Percentiles rank a stretch among this genome's conserved stretches.
phyloP scores from a whole-genome alignment of 805 yeast genomes.

The Zygoascus bituminiphila region DNA sequence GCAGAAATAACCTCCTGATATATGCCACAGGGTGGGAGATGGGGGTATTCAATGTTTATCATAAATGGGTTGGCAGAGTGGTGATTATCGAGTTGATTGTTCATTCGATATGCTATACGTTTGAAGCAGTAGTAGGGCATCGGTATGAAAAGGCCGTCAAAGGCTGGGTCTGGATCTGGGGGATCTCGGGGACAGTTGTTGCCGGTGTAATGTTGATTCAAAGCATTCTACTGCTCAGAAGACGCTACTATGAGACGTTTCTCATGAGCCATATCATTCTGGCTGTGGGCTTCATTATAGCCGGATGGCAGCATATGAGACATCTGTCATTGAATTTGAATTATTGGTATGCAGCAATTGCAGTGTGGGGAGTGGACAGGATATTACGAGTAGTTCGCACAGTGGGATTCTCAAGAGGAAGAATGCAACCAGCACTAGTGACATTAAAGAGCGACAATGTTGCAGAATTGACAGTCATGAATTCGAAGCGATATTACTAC shows the following conservation, averaged over 20 bases:
- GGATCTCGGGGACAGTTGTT: constrained; percentile 35
- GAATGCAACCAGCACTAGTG: constrained; percentile 23
- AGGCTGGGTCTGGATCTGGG: constrained; percentile 26
- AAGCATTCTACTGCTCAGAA: constrained; percentile 44
- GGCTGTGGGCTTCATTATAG: constrained; percentile 44
- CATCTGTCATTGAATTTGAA: constrained; percentile 34
- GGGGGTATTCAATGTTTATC: constrained; percentile 53
- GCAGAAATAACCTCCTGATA: constrained; percentile 62
- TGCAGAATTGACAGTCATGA: constrained; percentile 20
- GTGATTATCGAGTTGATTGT: constrained; percentile 41
- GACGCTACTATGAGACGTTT: constrained; percentile 50
- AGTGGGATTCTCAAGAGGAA: constrained; percentile 35
- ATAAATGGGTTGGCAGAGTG: constrained; percentile 53
- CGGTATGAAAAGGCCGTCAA: constrained; percentile 2
- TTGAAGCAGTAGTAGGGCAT: constrained; percentile 26
- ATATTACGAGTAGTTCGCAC: constrained; percentile 48
- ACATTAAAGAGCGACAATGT: constrained; percentile 12
- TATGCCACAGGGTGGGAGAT: constrained; percentile 54
- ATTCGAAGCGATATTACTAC: constrained; percentile 38
- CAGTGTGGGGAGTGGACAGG: constrained; percentile 67
- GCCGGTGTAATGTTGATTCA: constrained; percentile 40
- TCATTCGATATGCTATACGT: constrained; percentile 50
- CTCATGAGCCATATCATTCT: constrained; percentile 46
- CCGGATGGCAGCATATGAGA: constrained; percentile 51
- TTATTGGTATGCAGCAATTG: constrained; percentile 46